A percentile compares a stretch with the other conserved stretches of the same genome.
These are phyloP conservation scores for Picea abies DNA, from an alignment of 83 land plant genomes.

Conservation along the genomic window DNA sequence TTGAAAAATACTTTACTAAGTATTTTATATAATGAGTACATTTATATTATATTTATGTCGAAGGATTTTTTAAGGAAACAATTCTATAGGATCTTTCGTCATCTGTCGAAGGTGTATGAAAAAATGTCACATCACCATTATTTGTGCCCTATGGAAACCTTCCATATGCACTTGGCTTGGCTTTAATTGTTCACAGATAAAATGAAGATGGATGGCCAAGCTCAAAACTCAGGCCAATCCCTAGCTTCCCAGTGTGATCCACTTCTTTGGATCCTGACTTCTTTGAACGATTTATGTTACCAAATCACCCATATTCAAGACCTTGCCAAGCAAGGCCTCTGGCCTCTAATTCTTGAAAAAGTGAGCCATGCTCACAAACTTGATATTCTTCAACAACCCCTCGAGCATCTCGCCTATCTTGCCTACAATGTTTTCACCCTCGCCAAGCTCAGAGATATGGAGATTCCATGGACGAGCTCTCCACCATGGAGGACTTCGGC, in stretches of 20 bases:
- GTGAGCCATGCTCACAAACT: constrained; percentile 40
- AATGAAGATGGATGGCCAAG: background rate
- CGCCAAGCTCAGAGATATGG: constrained; percentile 75
- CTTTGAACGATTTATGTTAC: constrained; percentile 37
- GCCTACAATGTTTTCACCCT: constrained; percentile 75
- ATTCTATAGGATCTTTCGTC: too few species aligned
- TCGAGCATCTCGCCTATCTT: constrained; percentile 64
- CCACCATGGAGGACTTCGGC: constrained; percentile 30
- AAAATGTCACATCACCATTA: too few species aligned
- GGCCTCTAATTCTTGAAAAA: constrained; percentile 67
- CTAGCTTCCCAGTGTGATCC: constrained; percentile 16
- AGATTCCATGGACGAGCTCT: constrained; percentile 65
- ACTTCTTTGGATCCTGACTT: background rate
- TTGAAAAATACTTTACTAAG: too few species aligned
- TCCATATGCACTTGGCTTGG: too few species aligned
- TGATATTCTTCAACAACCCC: constrained; percentile 48
- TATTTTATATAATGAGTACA: too few species aligned
- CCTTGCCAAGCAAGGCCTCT: constrained; percentile 70
- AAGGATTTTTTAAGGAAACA: too few species aligned
- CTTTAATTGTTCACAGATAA: background rate
- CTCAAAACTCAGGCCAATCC: background rate
- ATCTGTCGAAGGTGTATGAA: too few species aligned
- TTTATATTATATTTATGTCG: too few species aligned
- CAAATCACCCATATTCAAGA: constrained; percentile 47
- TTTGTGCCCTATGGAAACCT: too few species aligned